phyloP scores from a whole-genome alignment of 257 asterid genomes.

The Solanum okadae region DNA sequence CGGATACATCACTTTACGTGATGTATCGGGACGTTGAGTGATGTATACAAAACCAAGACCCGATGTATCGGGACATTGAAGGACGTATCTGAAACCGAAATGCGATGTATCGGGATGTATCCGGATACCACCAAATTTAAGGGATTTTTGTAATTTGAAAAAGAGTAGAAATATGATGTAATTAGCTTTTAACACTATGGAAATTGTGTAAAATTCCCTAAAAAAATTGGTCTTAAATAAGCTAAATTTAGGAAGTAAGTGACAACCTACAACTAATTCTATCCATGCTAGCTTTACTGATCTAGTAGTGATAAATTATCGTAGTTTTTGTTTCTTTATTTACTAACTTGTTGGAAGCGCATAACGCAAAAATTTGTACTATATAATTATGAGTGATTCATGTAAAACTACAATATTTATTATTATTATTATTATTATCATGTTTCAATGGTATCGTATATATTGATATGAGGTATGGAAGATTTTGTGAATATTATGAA shows the following conservation, averaged over 20 bases:
- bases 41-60: no score
- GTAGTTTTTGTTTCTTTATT: neutral
- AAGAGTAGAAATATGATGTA: no score
- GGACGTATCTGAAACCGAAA: no score
- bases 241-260: neutral
- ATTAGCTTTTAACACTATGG: no score
- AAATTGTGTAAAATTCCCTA: neutral
- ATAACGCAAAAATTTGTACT: neutral
- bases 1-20: neutral
- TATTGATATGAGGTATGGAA: neutral
- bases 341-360: neutral
- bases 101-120: no score
- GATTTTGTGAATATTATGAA: neutral
- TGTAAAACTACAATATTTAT: no score
- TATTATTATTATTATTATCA: no score
- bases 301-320: neutral
- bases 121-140: neutral
- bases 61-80: no score
- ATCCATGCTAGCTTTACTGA: neutral
- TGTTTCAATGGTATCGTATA: no score
- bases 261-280: neutral
- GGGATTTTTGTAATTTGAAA: no score
- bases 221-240: neutral
- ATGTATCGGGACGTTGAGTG: no score
- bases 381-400: no score